A percentile compares a stretch with the other conserved stretches of the same genome.
Evolutionary conservation across 2,329 filamentous ascomycete genomes (phyloP).

Genomic region (Emmonsiellopsis sp.): DNA sequence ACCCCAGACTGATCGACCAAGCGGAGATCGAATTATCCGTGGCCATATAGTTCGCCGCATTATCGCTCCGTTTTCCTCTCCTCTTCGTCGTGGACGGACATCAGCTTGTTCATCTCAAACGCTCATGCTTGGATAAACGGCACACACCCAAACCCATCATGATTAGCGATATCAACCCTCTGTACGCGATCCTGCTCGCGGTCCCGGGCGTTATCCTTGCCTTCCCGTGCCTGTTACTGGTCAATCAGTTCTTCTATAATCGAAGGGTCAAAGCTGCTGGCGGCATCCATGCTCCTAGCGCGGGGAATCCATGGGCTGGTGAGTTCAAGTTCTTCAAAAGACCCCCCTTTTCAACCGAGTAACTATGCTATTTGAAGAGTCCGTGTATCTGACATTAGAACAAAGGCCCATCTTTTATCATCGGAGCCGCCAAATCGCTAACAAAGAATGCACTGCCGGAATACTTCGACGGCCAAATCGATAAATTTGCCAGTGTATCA

Average conservation of each 20-base stretch:
- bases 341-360: background rate
- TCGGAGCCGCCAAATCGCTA: slow-evolving; percentile 5
- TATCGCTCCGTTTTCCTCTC: too few relatives aligned
- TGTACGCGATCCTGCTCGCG: background rate
- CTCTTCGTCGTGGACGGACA: too few relatives aligned
- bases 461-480: slow-evolving; percentile 48
- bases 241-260: slow-evolving; percentile 3
- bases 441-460: slow-evolving; percentile 31
- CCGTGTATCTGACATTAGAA: background rate
- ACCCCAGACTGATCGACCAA: too few relatives aligned
- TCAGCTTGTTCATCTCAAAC: too few relatives aligned
- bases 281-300: slow-evolving; percentile 2
- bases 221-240: background rate
- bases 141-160: background rate
- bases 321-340: background rate
- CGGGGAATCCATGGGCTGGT: too few relatives aligned
- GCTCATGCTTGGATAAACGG: background rate
- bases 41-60: too few relatives aligned
- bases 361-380: background rate
- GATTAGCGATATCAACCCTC: background rate
- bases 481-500: slow-evolving; percentile 20
- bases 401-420: background rate
- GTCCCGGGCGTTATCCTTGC: background rate
- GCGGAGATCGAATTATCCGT: too few relatives aligned
- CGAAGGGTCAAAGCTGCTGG: slow-evolving; percentile 3